Base-by-base conservation (phyloP, 2,329 filamentous ascomycete species). In the Rhynchosporium secalis region DNA sequence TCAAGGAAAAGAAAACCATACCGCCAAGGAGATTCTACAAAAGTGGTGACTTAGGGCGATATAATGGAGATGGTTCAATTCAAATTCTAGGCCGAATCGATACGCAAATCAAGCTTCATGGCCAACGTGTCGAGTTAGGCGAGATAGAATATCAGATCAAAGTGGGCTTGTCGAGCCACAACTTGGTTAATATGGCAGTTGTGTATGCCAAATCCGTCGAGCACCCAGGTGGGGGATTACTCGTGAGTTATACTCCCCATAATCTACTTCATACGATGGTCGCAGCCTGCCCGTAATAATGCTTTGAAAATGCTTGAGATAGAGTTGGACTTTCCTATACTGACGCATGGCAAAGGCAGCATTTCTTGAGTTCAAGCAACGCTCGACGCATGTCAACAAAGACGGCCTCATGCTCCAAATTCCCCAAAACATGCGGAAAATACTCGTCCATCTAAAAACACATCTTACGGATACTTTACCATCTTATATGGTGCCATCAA, bases 1-100 rank as follows among this genome's bases (percentile, higher is more conserved):
- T 57, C 33, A 13, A 31, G 7, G 36, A 41, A 4, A 13, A 38
- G 38, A 45, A 46, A 20, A 51, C 38, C 13, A 33, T 47, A 40
- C 52, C 52, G 6, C 52, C 52, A 26, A n/a, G 55, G 57, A 45
- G 61, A 40, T 77, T 87, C 20, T 88, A 88, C 68, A 47, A 43
- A 15, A 86, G 85, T 9, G 86, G 86, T 8, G 86, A 88, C 71
- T 74, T 88, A 1, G 85, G 87, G 7, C 76, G 76, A 20, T 83
- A 85, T 60, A 77, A 82, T 43, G 70, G 74, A 0, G 79, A 85
- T 55, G 80, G 81, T 1, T 72, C 71, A 12, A 79, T 87, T 51
- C 72, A 80, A 15, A 86, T 84, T 64, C 76, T 87, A 36, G 85
- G 86, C 5, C 80, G 87, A 56, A 81, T 81, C 51, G 86, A 89